These are phyloP conservation scores for Spizellomyces punctatus DNA, from an alignment of 192 early-diverging fungal species.

Conservation along the genomic window DNA sequence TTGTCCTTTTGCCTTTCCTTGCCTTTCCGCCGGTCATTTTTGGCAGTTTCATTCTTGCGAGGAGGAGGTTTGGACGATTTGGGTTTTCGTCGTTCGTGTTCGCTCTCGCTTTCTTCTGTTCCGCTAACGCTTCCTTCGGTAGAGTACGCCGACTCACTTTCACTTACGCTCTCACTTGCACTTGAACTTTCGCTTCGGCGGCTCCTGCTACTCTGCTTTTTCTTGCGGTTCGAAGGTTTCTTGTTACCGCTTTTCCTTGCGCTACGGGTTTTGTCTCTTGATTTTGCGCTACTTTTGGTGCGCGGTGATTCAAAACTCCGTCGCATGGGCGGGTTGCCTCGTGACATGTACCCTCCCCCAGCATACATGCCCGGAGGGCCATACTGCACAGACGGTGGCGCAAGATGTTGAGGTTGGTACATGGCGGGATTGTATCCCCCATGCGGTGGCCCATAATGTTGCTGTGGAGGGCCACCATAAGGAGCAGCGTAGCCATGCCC, in stretches of 20 bases:
- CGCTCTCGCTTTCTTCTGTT: background rate
- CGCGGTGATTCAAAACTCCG: background rate
- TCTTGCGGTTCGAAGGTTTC: background rate
- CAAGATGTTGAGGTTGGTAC: background rate
- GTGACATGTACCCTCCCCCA: background rate
- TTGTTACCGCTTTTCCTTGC: background rate
- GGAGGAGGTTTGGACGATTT: background rate
- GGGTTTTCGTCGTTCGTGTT: background rate
- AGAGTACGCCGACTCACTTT: too few relatives aligned
- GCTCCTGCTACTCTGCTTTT: background rate
- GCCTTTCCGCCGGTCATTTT: too few relatives aligned
- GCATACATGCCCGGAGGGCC: background rate
- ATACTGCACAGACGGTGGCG: constrained; percentile 4
- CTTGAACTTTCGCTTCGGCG: background rate
- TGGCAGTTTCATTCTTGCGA: too few relatives aligned
- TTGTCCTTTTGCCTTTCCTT: too few relatives aligned
- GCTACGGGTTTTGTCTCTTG: background rate
- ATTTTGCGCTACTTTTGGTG: background rate
- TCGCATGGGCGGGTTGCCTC: background rate
- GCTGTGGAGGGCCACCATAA: background rate
- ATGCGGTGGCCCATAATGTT: background rate
- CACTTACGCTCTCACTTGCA: background rate
- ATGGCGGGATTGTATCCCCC: background rate
- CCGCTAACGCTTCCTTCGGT: too few relatives aligned
- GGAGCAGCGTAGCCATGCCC: background rate